Evolutionary conservation across 1,284 basidiomycete genomes (phyloP), one percentile per base, ranked within the genome.

Genomic region (Uromyces viciae-fabae): DNA sequence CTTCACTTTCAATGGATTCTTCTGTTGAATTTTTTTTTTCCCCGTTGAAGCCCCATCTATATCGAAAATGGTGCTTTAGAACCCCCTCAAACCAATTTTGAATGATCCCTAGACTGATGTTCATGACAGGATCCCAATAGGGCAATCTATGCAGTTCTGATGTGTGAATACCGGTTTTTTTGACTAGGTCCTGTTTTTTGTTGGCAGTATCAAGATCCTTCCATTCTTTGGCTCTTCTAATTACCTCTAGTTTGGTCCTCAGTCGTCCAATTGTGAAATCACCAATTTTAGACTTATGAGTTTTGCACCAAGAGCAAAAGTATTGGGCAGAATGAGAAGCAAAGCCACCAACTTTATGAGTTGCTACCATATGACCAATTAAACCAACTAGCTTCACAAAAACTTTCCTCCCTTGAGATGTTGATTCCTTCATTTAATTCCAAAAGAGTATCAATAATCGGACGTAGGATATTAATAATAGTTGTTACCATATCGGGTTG

Each of bases 21-120:
- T 28, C 19, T 8, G 46, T 31, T 4, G 36, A n/a, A 54, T 28
- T 5, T 3, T 56, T 28, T 17, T 52, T 22, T 52, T 56, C 14
- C 19, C 52, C 52, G 8, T 75, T 40, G 5, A 49, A 43, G 38
- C 36, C 75, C 75, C 75, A 76, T 7, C 40, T 1, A 2, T 25
- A 4, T 0, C 58, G 38, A 60, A 60, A 75, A 64, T 75, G 74
- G 40, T 75, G 33, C 31, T 60, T 19, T 8, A 75, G n/a, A 14
- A 75, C 74, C 2, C 74, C 74, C 25, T 75, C 42, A 19, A 42
- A 75, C 74, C 74, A 64, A 31, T 75, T 75, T 19, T 75, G 74
- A 33, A 75, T 75, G 0, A 75, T 31, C 0, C 74, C 56, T 19
- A 75, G 40, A 19, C 31, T 38, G 1, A 75, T 38, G 36, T 64